These are phyloP conservation scores for Priceomyces haplophilus DNA, from an alignment of 805 yeast genomes.

Conservation along the genomic window DNA sequence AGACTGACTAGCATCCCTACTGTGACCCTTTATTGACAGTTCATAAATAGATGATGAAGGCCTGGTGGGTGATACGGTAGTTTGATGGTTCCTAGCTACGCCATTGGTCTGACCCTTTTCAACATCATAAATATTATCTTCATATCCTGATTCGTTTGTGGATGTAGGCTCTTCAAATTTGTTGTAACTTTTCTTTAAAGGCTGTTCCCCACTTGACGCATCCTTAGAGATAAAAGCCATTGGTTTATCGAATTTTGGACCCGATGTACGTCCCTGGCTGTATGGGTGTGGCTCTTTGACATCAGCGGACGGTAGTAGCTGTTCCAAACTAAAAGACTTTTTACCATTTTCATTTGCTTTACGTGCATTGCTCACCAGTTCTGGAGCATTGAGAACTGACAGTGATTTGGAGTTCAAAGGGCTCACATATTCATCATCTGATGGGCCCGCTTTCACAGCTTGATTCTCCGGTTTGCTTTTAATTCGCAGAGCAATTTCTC, in stretches of 20 bases:
- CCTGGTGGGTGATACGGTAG: slow-evolving; percentile 21
- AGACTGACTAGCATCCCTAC: slow-evolving; percentile 43
- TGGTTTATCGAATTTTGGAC: too few relatives aligned
- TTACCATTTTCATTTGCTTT: neutral
- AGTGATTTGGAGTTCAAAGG: slow-evolving; percentile 9
- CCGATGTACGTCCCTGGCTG: neutral
- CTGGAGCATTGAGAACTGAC: slow-evolving; percentile 8
- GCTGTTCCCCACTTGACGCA: too few relatives aligned
- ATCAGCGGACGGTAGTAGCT: slow-evolving; percentile 42
- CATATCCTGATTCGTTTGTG: neutral
- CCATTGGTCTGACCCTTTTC: neutral
- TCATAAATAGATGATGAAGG: slow-evolving; percentile 55
- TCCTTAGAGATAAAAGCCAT: too few relatives aligned
- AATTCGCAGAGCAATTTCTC: slow-evolving; percentile 20
- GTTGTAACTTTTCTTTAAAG: too few relatives aligned
- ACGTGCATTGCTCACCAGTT: neutral
- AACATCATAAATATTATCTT: neutral
- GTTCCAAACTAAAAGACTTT: slow-evolving; percentile 12
- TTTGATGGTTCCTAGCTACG: neutral
- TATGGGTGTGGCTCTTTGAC: neutral
- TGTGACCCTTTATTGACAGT: slow-evolving; percentile 36
- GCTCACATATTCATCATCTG: slow-evolving; percentile 9
- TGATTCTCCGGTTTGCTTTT: slow-evolving; percentile 22
- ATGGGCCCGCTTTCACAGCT: neutral
- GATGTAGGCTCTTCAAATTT: neutral